Conservation (phyloP, 148 eudicot species). For the Vaccinium darrowii region DNA sequence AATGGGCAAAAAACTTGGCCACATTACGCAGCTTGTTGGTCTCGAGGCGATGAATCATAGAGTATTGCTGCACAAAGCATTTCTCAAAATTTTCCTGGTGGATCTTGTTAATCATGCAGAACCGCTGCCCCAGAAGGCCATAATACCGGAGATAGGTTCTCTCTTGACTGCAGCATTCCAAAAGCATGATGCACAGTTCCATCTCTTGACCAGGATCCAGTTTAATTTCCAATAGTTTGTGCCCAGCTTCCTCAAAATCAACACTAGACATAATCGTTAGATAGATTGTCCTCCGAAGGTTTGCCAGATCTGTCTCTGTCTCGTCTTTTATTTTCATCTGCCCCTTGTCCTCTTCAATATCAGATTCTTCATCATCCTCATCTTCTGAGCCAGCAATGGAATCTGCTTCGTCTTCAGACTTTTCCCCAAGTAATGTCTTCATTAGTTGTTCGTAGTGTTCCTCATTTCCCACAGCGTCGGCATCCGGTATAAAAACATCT, state of each 20-base stretch:
- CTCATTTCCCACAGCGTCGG: constrained; percentile 72
- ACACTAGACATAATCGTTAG: constrained; percentile 99
- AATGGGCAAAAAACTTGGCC: constrained; percentile 87
- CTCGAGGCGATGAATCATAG: constrained; percentile 92
- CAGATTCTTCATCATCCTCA: constrained; percentile 70
- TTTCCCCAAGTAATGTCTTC: constrained; percentile 78
- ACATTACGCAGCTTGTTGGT: constrained; percentile 87
- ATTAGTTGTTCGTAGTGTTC: constrained; percentile 70
- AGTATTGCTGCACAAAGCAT: constrained; percentile 85
- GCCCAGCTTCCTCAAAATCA: constrained; percentile 98
- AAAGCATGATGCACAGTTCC: constrained; percentile 82
- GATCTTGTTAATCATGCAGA: constrained; percentile 76
- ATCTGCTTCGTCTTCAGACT: constrained; percentile 75
- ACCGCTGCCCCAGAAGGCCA: constrained; percentile 85
- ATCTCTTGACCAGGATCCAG: constrained; percentile 36
- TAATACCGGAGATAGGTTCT: constrained; percentile 84
- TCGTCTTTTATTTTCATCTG: constrained; percentile 80
- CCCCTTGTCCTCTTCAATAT: constrained; percentile 61
- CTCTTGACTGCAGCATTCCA: constrained; percentile 98
- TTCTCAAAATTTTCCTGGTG: constrained; percentile 85
- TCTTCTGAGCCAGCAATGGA: constrained; percentile 66
- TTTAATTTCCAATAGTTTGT: constrained; percentile 47
- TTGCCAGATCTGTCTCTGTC: constrained; percentile 86
- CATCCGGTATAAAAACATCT: constrained; percentile 80
- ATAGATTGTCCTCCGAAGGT: constrained; percentile 91